phyloP scores from a whole-genome alignment of 768 basidiomycete genomes.

The Mycena filopes region DNA sequence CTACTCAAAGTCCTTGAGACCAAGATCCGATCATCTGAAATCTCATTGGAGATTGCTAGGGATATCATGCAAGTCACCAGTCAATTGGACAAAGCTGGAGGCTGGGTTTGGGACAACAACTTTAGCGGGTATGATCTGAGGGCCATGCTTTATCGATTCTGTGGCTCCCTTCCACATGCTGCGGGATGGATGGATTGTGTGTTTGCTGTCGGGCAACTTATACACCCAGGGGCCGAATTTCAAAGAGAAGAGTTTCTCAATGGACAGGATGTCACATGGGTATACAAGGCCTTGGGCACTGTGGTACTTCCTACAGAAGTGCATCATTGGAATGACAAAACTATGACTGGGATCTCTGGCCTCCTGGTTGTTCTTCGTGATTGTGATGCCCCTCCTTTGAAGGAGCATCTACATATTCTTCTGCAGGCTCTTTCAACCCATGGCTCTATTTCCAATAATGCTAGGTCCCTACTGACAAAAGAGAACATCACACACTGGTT shows the following conservation, averaged over 20 bases:
- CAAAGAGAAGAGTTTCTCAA: too few relatives aligned
- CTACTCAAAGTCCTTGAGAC: background rate
- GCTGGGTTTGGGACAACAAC: background rate
- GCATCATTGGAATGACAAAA: background rate
- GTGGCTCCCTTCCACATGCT: background rate
- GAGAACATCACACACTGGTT: background rate
- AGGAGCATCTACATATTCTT: background rate
- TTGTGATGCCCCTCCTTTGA: background rate
- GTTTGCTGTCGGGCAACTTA: background rate
- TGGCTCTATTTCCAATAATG: background rate
- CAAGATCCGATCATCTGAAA: too few relatives aligned
- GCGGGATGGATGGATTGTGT: background rate
- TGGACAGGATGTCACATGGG: background rate
- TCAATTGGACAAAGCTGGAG: background rate
- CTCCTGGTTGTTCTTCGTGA: background rate
- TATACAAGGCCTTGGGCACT: background rate
- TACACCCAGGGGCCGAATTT: too few relatives aligned
- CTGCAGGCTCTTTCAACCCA: background rate
- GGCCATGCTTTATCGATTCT: background rate
- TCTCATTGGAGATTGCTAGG: background rate
- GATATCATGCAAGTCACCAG: background rate
- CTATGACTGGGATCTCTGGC: background rate
- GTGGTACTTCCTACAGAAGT: background rate
- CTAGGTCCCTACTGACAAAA: background rate
- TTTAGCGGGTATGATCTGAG: too few relatives aligned